Conservation (phyloP, 306 rosid genomes). For the Cicer bijugum region DNA sequence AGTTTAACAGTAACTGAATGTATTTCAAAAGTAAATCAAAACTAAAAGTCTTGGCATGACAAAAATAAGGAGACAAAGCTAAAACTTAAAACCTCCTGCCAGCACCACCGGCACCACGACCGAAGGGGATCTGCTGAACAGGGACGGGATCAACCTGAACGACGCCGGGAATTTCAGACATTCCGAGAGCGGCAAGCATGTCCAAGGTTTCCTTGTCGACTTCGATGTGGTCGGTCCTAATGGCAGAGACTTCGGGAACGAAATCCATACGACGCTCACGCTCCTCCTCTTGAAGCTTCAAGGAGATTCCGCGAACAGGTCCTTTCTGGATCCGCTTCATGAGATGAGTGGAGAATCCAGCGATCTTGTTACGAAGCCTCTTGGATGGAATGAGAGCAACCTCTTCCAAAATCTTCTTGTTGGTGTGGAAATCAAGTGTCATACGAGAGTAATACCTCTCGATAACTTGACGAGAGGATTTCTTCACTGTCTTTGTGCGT, state of each 20-base stretch:
- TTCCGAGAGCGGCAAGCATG: slow-evolving; percentile 4
- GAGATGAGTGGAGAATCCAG: neutral
- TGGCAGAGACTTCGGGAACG: neutral
- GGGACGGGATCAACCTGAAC: neutral
- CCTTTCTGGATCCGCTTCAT: slow-evolving; percentile 14
- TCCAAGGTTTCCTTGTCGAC: slow-evolving; percentile 4
- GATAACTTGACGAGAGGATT: slow-evolving; percentile 7
- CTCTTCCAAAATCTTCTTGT: neutral
- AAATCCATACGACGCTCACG: slow-evolving; percentile 20
- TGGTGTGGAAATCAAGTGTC: neutral
- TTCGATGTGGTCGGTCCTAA: neutral
- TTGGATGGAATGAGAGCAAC: slow-evolving; percentile 4
- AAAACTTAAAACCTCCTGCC: neutral
- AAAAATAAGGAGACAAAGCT: neutral
- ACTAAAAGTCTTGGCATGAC: neutral
- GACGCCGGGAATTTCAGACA: neutral
- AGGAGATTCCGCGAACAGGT: neutral
- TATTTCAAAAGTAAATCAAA: neutral
- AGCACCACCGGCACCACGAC: neutral
- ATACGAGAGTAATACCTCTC: neutral
- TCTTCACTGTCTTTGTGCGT: neutral
- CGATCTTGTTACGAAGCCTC: slow-evolving; percentile 2
- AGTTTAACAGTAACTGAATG: neutral
- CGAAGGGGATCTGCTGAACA: neutral
- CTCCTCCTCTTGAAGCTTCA: slow-evolving; percentile 24